These are phyloP conservation scores for Alternaria triticimaculans DNA, from an alignment of 2,329 filamentous ascomycete genomes.

Conservation along the genomic window DNA sequence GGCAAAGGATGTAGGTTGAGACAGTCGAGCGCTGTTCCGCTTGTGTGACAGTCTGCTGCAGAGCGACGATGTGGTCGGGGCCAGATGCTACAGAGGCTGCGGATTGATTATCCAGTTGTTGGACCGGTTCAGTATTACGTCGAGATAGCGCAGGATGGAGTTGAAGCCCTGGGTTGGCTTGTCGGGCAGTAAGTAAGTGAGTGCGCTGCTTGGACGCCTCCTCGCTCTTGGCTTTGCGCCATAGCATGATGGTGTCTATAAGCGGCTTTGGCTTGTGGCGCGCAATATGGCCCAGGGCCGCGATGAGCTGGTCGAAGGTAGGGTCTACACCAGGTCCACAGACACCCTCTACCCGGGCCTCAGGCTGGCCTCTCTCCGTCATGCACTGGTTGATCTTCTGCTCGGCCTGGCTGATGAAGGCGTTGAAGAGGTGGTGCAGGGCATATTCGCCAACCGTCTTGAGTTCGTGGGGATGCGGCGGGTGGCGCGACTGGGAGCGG, in stretches of 20 bases:
- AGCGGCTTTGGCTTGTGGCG: slow-evolving; percentile 92
- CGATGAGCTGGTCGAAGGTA: slow-evolving; percentile 91
- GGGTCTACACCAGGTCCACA: slow-evolving; percentile 89
- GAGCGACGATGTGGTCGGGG: slow-evolving; percentile 48
- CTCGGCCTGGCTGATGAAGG: slow-evolving; percentile 97
- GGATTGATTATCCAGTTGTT: slow-evolving; percentile 34
- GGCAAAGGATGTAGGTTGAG: slow-evolving; percentile 94
- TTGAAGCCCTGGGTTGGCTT: slow-evolving; percentile 33
- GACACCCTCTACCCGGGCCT: slow-evolving; percentile 84
- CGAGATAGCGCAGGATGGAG: slow-evolving; percentile 38
- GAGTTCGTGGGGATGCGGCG: slow-evolving; percentile 72
- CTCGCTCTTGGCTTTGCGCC: slow-evolving; percentile 96
- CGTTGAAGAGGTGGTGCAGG: slow-evolving; percentile 93
- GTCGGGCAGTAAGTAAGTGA: slow-evolving; percentile 42
- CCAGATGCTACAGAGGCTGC: slow-evolving; percentile 34
- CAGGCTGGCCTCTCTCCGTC: slow-evolving; percentile 76
- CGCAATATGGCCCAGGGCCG: slow-evolving; percentile 91
- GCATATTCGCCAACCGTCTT: slow-evolving; percentile 99
- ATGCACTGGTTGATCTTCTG: slow-evolving; percentile 92
- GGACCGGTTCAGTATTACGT: slow-evolving; percentile 46
- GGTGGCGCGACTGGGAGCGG: slow-evolving; percentile 71
- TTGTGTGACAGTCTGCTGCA: slow-evolving; percentile 75
- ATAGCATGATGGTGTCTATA: slow-evolving; percentile 97
- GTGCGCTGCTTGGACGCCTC: slow-evolving; percentile 61
- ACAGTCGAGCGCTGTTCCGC: slow-evolving; percentile 90